phyloP scores from a whole-genome alignment of 2,329 filamentous ascomycete genomes.

The Nemania sp. region DNA sequence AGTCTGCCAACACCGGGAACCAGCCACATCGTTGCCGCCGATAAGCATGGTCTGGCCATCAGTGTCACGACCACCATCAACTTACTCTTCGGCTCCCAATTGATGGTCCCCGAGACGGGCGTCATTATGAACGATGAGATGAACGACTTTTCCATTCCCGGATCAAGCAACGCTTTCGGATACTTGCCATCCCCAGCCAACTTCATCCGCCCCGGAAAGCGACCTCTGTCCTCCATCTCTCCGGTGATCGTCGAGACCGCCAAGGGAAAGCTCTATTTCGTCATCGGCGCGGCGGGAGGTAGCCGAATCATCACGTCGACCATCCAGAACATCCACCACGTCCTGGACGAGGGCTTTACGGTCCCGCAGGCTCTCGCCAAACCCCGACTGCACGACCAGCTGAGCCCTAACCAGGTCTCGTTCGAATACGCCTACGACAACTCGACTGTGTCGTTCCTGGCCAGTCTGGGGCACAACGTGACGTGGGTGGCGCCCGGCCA shows the following conservation, averaged over 20 bases:
- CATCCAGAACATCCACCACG: conserved; percentile 75
- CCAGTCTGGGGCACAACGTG: conserved; percentile 71
- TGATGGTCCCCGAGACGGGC: conserved; percentile 82
- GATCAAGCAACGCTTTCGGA: conserved; percentile 72
- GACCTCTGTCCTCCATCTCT: conserved; percentile 77
- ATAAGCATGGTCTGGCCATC: conserved; percentile 72
- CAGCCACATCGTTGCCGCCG: conserved; percentile 68
- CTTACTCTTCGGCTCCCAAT: conserved; percentile 73
- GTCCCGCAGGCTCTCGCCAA: conserved; percentile 65
- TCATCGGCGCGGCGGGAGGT: conserved; percentile 79
- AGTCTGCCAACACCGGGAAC: conserved; percentile 67
- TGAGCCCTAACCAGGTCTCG: conserved; percentile 68
- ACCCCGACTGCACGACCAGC: conserved; percentile 81
- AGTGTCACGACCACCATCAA: conserved; percentile 83
- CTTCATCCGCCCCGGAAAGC: conserved; percentile 75
- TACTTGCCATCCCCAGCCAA: conserved; percentile 76
- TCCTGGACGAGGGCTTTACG: conserved; percentile 69
- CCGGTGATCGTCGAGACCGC: conserved; percentile 75
- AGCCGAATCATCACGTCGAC: conserved; percentile 83
- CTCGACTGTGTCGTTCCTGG: conserved; percentile 68
- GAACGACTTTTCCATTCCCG: conserved; percentile 79
- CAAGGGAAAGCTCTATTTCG: conserved; percentile 70
- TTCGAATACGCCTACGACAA: conserved; percentile 80
- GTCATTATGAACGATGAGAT: conserved; percentile 70
- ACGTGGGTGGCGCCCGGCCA: conserved; percentile 68